Base-by-base conservation (phyloP, 495 filamentous ascomycete genomes). In the Daldinia decipiens region DNA sequence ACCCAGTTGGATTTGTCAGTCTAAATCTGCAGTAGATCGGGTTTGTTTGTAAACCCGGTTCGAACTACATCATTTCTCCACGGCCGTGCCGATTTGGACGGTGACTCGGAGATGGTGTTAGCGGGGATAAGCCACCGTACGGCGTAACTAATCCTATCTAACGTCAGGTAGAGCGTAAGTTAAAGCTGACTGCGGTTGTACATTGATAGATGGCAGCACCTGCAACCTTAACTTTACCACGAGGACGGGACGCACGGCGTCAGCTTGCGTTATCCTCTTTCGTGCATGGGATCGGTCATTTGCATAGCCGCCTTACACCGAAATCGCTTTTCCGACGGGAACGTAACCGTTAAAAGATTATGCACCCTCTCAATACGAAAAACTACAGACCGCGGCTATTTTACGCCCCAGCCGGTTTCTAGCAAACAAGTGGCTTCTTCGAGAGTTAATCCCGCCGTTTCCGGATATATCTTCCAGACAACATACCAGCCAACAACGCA, bases 341-440 rank as follows among this genome's bases (percentile, higher is more conserved):
- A 5, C 21, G 43, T 47, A 47, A 47, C 3, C 43, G 5, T 47
- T 47, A 8, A 9, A 47, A 24, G 43, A 24, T 47, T 47, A 2
- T 24, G 9, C 7, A 6, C 17, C 17, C 43, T 45, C 7, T 17
- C 7, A 1, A 7, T 45, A 19, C 5, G 17, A 21, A 39, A 45
- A 45, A 6, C 17, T 47, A 47, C 17, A 47, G 17, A 24, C 8
- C 43, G 17, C 43, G 17, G 43, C 76, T 76, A 81, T 61, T 79
- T 78, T 5, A 92, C 88, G 3, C 93, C 92, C 91, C 91, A 96
- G 19, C 81, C 92, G 62, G 91, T 81, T 67, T 87, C 89, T 65
- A 97, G 82, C 59, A 97, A 80, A 17, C 79, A 85, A 57, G 92
- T 90, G 40, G 93, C 90, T 76, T 95, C 92, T 82, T 97, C 94